Evolutionary conservation across 768 basidiomycete genomes (phyloP), one percentile per base, ranked within the genome.

Genomic region (Amanita rubescens): DNA sequence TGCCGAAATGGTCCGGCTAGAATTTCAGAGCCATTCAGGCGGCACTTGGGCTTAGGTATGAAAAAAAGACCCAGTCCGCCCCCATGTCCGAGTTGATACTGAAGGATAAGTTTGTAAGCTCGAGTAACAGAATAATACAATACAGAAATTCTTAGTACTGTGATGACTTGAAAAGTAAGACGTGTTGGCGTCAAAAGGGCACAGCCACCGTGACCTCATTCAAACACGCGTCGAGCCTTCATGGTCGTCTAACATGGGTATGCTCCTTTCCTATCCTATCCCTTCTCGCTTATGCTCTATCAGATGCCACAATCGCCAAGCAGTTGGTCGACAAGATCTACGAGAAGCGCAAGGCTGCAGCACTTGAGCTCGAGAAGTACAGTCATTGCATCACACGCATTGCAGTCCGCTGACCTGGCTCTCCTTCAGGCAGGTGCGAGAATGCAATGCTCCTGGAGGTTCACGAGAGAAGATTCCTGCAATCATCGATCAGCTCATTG

Each of bases 291-390:
- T 0, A 34, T 22, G 7, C 45, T 45, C 57, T 59, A 15, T 51
- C 59, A 92, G 90, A 93, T 62, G 73, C 82, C 53, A 78, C 81
- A 55, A 80, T 91, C 46, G 75, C 87, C 39, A 87, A 85, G 66
- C 90, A 90, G 65, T 75, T 93, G 54, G 79, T 90, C 44, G 90
- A 93, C 81, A 92, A 92, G 76, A 87, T 93, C 68, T 96, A 97
- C 67, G 94, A 97, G 77, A 93, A 94, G 72, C 82, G 94, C 55
- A 96, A 97, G 72, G 84, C 90, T 7, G 93, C 94, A 6, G 95
- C 95, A 7, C 82, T 94, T 49, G 94, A 97, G 49, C 81, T 98
- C 49, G 94, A 98, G 75, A 96, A 93, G 93, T 94, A 66, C 60
- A 71, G 63, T 51, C 34, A 33, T 32, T 56, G 50, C 19, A 30